Percentiles rank a stretch among this genome's conserved stretches.
Conservation (phyloP, 2,329 filamentous ascomycete species). For the Alternaria sp. region DNA sequence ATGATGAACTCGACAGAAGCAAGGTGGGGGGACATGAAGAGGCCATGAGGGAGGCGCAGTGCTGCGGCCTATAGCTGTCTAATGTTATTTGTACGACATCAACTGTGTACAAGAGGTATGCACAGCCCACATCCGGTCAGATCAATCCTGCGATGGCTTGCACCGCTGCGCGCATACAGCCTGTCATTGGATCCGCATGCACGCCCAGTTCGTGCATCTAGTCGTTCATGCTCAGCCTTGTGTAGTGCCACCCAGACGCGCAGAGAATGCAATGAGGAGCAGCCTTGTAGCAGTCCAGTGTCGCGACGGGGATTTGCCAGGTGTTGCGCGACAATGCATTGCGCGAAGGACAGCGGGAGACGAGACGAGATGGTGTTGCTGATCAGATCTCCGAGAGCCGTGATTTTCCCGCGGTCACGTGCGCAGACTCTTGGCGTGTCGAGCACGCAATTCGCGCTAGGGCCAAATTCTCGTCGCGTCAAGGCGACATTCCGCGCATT, state of each 20-base stretch:
- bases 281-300: too few species aligned
- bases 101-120: background rate
- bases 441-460: constrained; percentile 40
- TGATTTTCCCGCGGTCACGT: constrained; percentile 19
- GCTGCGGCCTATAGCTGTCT: background rate
- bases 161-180: background rate
- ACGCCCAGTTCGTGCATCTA: background rate
- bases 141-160: background rate
- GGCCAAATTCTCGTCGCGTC: constrained; percentile 32
- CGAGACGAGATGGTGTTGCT: background rate
- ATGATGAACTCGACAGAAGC: background rate
- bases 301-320: background rate
- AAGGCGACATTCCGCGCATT: constrained; percentile 32
- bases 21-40: fast-evolving
- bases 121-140: background rate
- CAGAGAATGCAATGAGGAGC: background rate
- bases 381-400: constrained; percentile 31
- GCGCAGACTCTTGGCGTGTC: constrained; percentile 3
- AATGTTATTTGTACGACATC: background rate
- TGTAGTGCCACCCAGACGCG: background rate
- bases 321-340: background rate
- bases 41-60: background rate
- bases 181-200: background rate
- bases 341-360: background rate
- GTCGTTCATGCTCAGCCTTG: background rate